Evolutionary conservation across 495 filamentous ascomycete species (phyloP).

Genomic region (Penicillium egyptiacum): DNA sequence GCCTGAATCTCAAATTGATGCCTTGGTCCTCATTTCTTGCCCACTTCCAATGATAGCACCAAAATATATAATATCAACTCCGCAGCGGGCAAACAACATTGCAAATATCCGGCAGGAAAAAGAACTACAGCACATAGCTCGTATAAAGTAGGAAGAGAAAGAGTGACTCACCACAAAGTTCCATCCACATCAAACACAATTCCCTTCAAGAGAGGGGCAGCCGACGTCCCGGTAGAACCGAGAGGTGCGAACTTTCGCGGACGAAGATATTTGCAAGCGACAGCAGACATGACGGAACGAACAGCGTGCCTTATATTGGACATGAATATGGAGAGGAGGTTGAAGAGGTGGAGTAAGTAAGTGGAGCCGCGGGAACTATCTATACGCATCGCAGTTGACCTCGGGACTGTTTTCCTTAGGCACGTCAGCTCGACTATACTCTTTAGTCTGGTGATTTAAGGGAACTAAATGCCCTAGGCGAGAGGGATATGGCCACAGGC

Average conservation of each 20-base stretch:
- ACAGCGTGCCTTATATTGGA: not conserved
- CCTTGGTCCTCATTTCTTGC: not conserved
- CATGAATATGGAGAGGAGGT: constrained; percentile 17
- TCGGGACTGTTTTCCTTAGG: no score
- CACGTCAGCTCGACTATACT: no score
- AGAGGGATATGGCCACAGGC: no score
- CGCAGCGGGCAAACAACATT: not conserved
- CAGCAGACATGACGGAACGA: constrained; percentile 31
- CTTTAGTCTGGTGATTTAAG: no score
- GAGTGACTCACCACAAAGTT: constrained; percentile 74
- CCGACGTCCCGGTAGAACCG: constrained; percentile 31
- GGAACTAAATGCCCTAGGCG: no score
- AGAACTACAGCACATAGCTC: not conserved
- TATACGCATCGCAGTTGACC: not conserved
- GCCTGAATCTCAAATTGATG: constrained; percentile 5
- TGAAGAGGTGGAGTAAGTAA: constrained; percentile 6
- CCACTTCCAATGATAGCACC: not conserved
- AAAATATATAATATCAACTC: not conserved
- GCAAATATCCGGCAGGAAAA: not conserved
- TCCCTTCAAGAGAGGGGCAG: constrained; percentile 65
- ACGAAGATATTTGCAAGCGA: constrained; percentile 30
- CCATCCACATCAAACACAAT: constrained; percentile 96
- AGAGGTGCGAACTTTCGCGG: constrained; percentile 58
- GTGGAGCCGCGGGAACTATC: constrained; percentile 7
- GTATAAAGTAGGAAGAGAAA: not conserved